Evolutionary conservation across 805 yeast genomes (phyloP).

Genomic region (Starmerella gropengiesseri): DNA sequence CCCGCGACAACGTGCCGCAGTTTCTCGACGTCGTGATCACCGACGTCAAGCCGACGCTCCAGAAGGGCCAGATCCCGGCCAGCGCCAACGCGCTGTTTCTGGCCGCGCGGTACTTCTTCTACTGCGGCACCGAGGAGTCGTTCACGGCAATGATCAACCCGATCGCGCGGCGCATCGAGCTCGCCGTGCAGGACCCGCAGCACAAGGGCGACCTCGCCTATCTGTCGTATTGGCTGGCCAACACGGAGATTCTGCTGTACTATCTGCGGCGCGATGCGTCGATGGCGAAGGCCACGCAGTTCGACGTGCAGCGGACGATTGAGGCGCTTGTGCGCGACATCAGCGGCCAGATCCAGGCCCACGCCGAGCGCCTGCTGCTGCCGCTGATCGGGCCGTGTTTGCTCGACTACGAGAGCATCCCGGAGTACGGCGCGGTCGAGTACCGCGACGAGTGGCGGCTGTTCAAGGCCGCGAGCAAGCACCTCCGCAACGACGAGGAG

Average conservation of each 20-base stretch:
- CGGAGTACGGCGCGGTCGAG: constrained; percentile 63
- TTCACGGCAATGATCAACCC: constrained; percentile 27
- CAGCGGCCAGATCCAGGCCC: constrained; percentile 9
- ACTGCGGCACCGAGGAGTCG: constrained; percentile 26
- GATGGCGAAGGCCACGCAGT: constrained; percentile 27
- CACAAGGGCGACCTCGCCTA: constrained; percentile 31
- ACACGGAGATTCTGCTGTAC: constrained; percentile 63
- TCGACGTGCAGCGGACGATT: constrained; percentile 15
- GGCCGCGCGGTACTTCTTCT: constrained; percentile 33
- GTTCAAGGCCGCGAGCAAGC: constrained; percentile 35
- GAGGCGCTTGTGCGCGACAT: constrained; percentile 12
- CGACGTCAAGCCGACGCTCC: constrained; percentile 30
- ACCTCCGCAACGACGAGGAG: constrained; percentile 39
- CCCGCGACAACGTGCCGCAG: constrained; percentile 30
- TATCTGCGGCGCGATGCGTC: constrained; percentile 59
- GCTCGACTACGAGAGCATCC: constrained; percentile 67
- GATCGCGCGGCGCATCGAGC: constrained; percentile 28
- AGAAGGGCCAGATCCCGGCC: constrained; percentile 31
- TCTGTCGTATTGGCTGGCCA: constrained; percentile 77
- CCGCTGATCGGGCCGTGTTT: constrained; percentile 24
- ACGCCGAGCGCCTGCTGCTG: constrained; percentile 13
- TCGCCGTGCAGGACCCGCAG: constrained; percentile 27
- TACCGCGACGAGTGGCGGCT: constrained; percentile 67
- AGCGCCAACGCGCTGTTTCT: constrained; percentile 36
- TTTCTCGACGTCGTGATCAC: constrained; percentile 32